phyloP scores from a whole-genome alignment of 73 alveolate species.

The Uronychia binucleata region DNA sequence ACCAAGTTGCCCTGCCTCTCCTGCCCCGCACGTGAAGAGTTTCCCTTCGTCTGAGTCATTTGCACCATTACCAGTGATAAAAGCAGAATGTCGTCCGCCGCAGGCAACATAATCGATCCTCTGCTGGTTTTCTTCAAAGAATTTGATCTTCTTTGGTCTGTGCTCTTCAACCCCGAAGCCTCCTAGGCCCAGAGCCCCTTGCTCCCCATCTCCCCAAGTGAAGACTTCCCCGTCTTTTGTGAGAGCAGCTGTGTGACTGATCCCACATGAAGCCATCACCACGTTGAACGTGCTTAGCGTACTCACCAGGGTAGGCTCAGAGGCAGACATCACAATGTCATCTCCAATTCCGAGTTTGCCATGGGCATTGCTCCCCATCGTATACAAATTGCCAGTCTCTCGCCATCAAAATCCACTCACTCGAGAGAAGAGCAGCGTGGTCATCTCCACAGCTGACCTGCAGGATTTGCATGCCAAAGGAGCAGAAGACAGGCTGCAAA shows the following conservation, averaged over 20 bases:
- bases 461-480: conserved; percentile 22
- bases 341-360: conserved; percentile 56
- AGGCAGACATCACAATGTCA: conserved; percentile 13
- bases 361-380: conserved; percentile 52
- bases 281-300: conserved; percentile 40
- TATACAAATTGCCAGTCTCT: conserved; percentile 51
- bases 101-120: conserved; percentile 16
- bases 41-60: background rate
- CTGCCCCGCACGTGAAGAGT: conserved; percentile 11
- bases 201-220: conserved; percentile 82
- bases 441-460: conserved; percentile 28
- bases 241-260: conserved; percentile 74
- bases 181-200: conserved; percentile 65
- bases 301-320: conserved; percentile 51
- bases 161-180: background rate
- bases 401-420: background rate
- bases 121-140: conserved; percentile 2
- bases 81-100: conserved; percentile 57
- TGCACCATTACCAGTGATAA: background rate
- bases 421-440: conserved; percentile 35
- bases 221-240: conserved; percentile 75
- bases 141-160: conserved; percentile 7
- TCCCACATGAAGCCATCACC: conserved; percentile 81
- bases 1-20: conserved; percentile 19
- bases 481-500: conserved; percentile 15